phyloP scores from a whole-genome alignment of 2,329 filamentous ascomycete genomes.

The Zasmidium citrigriseum region DNA sequence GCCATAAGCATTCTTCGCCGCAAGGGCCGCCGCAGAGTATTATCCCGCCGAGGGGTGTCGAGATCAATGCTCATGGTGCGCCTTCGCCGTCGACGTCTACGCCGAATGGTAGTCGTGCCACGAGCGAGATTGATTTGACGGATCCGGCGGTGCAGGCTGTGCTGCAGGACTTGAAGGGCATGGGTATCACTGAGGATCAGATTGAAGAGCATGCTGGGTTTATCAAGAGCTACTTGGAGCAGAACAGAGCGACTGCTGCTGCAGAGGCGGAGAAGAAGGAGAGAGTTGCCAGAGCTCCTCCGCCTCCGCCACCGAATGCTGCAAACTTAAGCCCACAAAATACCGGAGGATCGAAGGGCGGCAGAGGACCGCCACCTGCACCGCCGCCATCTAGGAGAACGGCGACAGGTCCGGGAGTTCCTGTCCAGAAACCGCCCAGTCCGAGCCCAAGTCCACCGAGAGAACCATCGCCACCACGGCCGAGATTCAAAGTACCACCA shows the following conservation, averaged over 20 bases:
- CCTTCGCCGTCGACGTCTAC: conserved; percentile 39
- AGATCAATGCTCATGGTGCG: conserved; percentile 26
- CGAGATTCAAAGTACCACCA: conserved; percentile 80
- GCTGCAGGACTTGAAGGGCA: conserved; percentile 60
- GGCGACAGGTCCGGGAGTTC: conserved; percentile 37
- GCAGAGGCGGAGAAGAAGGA: conserved; percentile 49
- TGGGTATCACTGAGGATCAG: conserved; percentile 70
- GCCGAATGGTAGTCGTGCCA: conserved; percentile 27
- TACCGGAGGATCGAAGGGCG: conserved; percentile 57
- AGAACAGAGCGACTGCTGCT: conserved; percentile 57
- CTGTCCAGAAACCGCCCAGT: conserved; percentile 46
- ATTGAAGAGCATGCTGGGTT: conserved; percentile 68
- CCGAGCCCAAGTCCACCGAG: conserved; percentile 62
- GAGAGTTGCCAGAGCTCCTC: conserved; percentile 57
- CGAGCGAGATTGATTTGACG: conserved; percentile 57
- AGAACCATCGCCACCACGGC: conserved; percentile 69
- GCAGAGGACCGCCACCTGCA: conserved; percentile 64
- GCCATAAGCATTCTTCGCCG: conserved; percentile 31
- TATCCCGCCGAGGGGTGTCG: conserved; percentile 48
- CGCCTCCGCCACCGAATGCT: conserved; percentile 58
- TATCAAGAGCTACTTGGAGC: conserved; percentile 67
- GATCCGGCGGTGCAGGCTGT: conserved; percentile 65
- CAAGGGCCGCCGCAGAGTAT: conserved; percentile 49
- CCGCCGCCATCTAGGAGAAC: conserved; percentile 47
- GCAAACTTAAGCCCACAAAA: conserved; percentile 60